phyloP scores from a whole-genome alignment of 306 rosid genomes.

The Trichosanthes truncata region DNA sequence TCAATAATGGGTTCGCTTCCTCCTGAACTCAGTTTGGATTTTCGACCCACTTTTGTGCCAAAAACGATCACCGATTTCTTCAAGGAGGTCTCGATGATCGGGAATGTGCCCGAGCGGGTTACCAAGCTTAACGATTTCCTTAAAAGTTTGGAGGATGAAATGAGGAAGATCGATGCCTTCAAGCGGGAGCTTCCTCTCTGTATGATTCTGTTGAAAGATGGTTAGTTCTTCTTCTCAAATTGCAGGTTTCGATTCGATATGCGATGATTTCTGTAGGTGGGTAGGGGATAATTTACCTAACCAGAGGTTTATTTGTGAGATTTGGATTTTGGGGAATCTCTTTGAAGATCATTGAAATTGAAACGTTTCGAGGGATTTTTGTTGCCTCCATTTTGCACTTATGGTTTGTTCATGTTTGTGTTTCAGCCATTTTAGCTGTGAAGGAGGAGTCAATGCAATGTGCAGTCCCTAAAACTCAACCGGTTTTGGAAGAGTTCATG shows the following conservation, averaged over 20 bases:
- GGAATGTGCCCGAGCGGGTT: slow-evolving; percentile 33
- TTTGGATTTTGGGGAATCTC: background rate
- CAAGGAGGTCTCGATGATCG: slow-evolving; percentile 33
- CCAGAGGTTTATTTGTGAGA: background rate
- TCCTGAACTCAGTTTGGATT: slow-evolving; percentile 72
- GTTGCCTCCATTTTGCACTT: background rate
- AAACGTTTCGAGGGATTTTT: background rate
- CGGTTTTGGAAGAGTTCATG: slow-evolving; percentile 81
- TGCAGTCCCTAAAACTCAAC: slow-evolving; percentile 25
- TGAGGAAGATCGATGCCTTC: slow-evolving; percentile 88
- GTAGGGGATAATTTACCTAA: background rate
- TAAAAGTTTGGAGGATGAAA: slow-evolving; percentile 62
- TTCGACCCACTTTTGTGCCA: slow-evolving; percentile 53
- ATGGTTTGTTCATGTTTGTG: background rate
- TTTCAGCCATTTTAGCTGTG: slow-evolving; percentile 55
- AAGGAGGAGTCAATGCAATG: slow-evolving; percentile 55
- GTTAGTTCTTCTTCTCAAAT: slow-evolving; percentile 27
- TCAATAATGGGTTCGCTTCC: slow-evolving; percentile 64
- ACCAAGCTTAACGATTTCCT: slow-evolving; percentile 45
- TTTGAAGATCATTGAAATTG: background rate
- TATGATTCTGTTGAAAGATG: slow-evolving; percentile 74
- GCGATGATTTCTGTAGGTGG: background rate
- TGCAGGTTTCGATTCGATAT: background rate
- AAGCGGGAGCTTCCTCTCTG: slow-evolving; percentile 95
- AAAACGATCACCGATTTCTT: slow-evolving; percentile 68